Evolutionary conservation across 805 yeast species (phyloP).

Genomic region (Candida xyloterini): DNA sequence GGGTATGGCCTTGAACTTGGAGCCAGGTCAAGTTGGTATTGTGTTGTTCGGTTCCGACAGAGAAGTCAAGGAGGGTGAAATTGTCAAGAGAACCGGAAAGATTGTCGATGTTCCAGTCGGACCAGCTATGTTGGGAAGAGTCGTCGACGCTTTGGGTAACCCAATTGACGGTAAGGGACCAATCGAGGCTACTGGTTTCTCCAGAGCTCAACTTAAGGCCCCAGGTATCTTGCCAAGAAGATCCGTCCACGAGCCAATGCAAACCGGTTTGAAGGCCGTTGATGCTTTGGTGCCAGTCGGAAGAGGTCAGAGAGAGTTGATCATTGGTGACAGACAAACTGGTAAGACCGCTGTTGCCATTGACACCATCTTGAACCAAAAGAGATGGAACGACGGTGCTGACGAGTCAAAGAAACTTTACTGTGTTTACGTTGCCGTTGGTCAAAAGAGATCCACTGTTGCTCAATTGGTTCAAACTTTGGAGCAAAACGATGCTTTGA

Average conservation of each 20-base stretch:
- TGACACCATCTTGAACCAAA: constrained; percentile 98
- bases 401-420: constrained; percentile 97
- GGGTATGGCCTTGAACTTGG: constrained; percentile 99
- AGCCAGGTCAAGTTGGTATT: constrained; percentile 99
- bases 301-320: constrained; percentile 99
- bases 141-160: constrained; percentile 98
- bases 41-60: constrained; percentile 99
- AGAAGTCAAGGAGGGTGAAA: constrained; percentile 98
- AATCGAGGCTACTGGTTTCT: constrained; percentile 73
- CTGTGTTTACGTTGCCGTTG: constrained; percentile 99
- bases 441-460: constrained; percentile 99
- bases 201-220: constrained; percentile 99
- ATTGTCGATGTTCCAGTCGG: constrained; percentile 99
- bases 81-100: constrained; percentile 99
- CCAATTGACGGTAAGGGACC: constrained; percentile 99
- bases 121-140: constrained; percentile 97
- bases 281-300: constrained; percentile 99
- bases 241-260: constrained; percentile 98
- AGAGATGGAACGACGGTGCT: constrained; percentile 93
- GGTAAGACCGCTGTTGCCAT: constrained; percentile 99
- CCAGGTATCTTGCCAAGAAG: constrained; percentile 99
- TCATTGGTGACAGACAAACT: constrained; percentile 99
- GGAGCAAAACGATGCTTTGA: constrained; percentile 96
- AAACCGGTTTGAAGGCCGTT: constrained; percentile 98
- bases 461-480: constrained; percentile 99